phyloP scores from a whole-genome alignment of 1,284 basidiomycete genomes.

The Fomitiporia mediterranea region DNA sequence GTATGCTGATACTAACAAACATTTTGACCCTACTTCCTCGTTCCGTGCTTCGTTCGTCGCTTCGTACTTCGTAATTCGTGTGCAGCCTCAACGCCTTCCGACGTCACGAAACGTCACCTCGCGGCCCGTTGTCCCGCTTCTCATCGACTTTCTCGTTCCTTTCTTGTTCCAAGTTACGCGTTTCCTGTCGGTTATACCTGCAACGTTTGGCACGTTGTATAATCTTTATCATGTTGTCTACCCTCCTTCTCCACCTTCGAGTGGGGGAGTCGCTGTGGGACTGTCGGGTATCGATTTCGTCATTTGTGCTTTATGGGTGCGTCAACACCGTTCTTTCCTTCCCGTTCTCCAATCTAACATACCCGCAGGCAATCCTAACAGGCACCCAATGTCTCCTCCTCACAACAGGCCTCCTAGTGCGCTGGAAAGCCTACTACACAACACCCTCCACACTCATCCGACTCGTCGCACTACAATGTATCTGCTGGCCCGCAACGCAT shows the following conservation, averaged over 20 bases:
- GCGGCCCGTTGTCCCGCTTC: constrained; percentile 6
- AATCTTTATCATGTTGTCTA: constrained; percentile 48
- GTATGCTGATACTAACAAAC: not conserved
- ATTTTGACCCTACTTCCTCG: constrained; percentile 28
- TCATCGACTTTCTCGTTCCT: constrained; percentile 28
- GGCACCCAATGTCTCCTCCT: constrained; percentile 77
- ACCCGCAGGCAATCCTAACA: constrained; percentile 61
- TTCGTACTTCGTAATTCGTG: no score
- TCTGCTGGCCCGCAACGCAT: constrained; percentile 86
- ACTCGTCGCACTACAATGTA: constrained; percentile 77
- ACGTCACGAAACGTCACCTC: constrained; percentile 18
- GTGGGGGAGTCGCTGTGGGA: constrained; percentile 3
- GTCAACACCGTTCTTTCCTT: constrained; percentile 23
- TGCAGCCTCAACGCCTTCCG: constrained; percentile 17
- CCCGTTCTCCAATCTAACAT: not conserved
- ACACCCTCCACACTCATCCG: constrained; percentile 78
- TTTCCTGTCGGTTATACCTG: constrained; percentile 69
- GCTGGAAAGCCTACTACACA: constrained; percentile 81
- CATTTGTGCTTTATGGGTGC: constrained; percentile 65
- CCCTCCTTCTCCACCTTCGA: constrained; percentile 43
- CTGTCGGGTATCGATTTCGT: constrained; percentile 48
- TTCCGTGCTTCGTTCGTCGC: no score
- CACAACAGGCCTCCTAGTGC: constrained; percentile 73
- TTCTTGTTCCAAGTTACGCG: constrained; percentile 46
- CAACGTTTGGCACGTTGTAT: constrained; percentile 57